Conservation (phyloP, 208 protist species). For the Crithidia mellificae region DNA sequence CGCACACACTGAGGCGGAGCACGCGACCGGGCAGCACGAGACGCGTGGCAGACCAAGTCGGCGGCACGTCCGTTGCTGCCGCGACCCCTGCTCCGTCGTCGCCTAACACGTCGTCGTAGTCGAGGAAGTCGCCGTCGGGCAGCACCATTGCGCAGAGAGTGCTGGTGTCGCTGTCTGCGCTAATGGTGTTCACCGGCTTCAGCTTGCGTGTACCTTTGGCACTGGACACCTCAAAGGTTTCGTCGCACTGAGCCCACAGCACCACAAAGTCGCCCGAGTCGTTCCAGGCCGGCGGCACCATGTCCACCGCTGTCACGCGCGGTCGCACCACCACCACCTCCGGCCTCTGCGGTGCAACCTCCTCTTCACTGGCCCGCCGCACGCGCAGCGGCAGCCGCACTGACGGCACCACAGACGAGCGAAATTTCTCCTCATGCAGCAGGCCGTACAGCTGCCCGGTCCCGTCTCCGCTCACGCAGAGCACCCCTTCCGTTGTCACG, state of each 20-base stretch:
- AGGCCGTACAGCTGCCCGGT: slow-evolving; percentile 13
- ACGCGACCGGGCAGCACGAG: slow-evolving; percentile 5
- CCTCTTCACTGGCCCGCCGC: background rate
- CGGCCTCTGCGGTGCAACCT: background rate
- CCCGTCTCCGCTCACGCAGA: slow-evolving; percentile 14
- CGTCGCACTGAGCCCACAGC: slow-evolving; percentile 12
- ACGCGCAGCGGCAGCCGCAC: slow-evolving; percentile 12
- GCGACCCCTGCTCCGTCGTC: no score
- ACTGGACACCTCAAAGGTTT: no score
- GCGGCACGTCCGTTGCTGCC: background rate
- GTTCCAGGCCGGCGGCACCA: slow-evolving; percentile 22
- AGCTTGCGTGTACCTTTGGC: no score
- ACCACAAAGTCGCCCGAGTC: slow-evolving; percentile 25
- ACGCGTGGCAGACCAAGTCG: background rate
- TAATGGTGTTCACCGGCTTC: no score
- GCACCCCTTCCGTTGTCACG: slow-evolving; percentile 1
- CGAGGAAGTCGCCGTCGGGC: background rate
- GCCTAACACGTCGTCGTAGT: background rate
- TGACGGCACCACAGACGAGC: slow-evolving; percentile 4
- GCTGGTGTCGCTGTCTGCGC: no score
- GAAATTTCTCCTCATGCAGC: slow-evolving; percentile 23
- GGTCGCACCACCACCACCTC: background rate
- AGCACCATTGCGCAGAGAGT: slow-evolving; percentile 23
- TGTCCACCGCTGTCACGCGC: slow-evolving; percentile 11
- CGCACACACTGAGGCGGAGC: slow-evolving; percentile 15